Conservation (phyloP, 2,329 filamentous ascomycete species). For the Seiridium unicorne region DNA sequence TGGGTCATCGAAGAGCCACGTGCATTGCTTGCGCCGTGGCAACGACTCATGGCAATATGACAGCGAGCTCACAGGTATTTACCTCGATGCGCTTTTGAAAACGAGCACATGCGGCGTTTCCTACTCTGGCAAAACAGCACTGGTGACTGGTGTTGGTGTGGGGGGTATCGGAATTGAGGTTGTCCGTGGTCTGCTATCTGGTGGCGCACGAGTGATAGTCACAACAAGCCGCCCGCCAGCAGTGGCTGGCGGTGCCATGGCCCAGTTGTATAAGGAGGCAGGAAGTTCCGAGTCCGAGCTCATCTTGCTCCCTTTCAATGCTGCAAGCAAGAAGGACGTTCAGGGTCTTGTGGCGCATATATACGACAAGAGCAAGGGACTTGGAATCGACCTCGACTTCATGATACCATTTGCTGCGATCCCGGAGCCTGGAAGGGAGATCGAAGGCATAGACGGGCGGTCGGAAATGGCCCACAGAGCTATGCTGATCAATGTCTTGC, state of each 20-base stretch:
- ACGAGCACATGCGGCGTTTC: too few species aligned
- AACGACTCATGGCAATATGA: too few species aligned
- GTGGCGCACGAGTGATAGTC: slow-evolving; percentile 35
- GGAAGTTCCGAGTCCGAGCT: slow-evolving; percentile 31
- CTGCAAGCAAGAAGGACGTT: slow-evolving; percentile 35
- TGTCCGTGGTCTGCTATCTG: slow-evolving; percentile 26
- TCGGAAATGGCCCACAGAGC: slow-evolving; percentile 35
- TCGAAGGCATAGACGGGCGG: slow-evolving; percentile 18
- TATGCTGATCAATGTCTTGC: slow-evolving; percentile 37
- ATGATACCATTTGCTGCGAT: slow-evolving; percentile 41
- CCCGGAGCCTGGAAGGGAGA: slow-evolving; percentile 30
- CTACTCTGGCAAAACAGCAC: too few species aligned
- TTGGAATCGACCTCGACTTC: slow-evolving; percentile 34
- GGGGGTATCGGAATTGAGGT: too few species aligned
- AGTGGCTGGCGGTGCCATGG: slow-evolving; percentile 27
- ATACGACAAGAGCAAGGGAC: slow-evolving; percentile 23
- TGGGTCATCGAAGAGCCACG: too few species aligned
- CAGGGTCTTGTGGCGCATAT: slow-evolving; percentile 34
- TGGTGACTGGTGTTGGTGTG: too few species aligned
- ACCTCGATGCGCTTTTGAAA: too few species aligned
- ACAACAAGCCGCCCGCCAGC: slow-evolving; percentile 32
- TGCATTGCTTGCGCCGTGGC: too few species aligned
- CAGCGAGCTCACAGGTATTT: too few species aligned
- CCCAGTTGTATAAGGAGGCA: slow-evolving; percentile 28
- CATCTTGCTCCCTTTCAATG: slow-evolving; percentile 36